Percentiles rank a stretch among this genome's conserved stretches.
These are phyloP conservation scores for Lentinula boryana DNA, from an alignment of 768 basidiomycete species.

Conservation along the genomic window DNA sequence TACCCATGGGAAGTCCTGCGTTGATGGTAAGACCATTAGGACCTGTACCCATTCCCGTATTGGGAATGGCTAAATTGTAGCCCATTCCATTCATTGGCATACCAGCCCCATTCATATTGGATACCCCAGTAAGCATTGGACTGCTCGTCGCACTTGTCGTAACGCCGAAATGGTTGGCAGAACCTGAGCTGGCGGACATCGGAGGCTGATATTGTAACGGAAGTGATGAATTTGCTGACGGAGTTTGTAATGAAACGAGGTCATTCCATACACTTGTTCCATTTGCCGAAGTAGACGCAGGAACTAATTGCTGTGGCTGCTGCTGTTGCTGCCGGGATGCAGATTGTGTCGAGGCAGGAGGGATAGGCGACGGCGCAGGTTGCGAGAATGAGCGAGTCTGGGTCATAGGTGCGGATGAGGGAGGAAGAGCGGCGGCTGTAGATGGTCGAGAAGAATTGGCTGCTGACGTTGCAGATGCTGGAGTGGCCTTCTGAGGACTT, in stretches of 20 bases:
- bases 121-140: not conserved
- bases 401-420: slow-evolving; percentile 8
- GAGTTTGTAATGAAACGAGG: slow-evolving; percentile 40
- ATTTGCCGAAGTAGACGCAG: slow-evolving; percentile 6
- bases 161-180: not conserved
- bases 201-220: slow-evolving; percentile 39
- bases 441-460: slow-evolving; percentile 8
- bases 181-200: not conserved
- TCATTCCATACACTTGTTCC: slow-evolving; percentile 49
- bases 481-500: slow-evolving; percentile 15
- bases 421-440: slow-evolving; percentile 10
- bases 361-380: slow-evolving; percentile 14
- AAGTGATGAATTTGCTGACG: slow-evolving; percentile 43
- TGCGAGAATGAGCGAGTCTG: slow-evolving; percentile 18
- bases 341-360: slow-evolving; percentile 13
- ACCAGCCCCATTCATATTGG: not conserved
- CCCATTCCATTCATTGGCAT: not conserved
- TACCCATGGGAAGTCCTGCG: slow-evolving; percentile 14
- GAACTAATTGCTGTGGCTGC: slow-evolving; percentile 14
- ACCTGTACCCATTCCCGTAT: slow-evolving; percentile 4
- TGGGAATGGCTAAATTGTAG: not conserved
- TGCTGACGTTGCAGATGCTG: slow-evolving; percentile 15
- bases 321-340: slow-evolving; percentile 14
- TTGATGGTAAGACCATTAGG: slow-evolving; percentile 9
- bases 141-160: not conserved